Percentiles rank a stretch among this genome's conserved stretches.
These are phyloP conservation scores for Penicillium rolfsii DNA, from an alignment of 2,329 filamentous ascomycete genomes.

Conservation along the genomic window DNA sequence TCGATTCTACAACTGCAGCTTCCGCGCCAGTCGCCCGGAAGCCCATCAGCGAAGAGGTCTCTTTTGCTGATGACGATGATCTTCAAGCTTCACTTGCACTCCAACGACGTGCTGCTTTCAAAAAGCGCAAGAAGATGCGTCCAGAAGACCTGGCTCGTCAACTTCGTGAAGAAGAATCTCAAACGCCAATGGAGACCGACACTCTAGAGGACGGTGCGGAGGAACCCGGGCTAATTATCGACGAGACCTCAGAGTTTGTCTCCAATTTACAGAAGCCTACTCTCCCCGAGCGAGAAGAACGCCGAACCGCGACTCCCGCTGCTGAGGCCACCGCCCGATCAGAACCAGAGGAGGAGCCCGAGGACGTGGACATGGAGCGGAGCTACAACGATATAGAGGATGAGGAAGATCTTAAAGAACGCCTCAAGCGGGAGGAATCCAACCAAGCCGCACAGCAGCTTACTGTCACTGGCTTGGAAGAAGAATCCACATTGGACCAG, in stretches of 20 bases:
- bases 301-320: constrained; percentile 35
- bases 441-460: constrained; percentile 52
- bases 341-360: constrained; percentile 54
- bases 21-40: constrained; percentile 58
- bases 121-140: constrained; percentile 84
- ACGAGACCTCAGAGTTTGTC: constrained; percentile 94
- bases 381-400: constrained; percentile 57
- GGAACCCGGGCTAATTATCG: constrained; percentile 77
- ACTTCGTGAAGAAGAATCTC: constrained; percentile 65
- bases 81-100: constrained; percentile 81
- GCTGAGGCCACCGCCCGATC: constrained; percentile 24
- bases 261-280: constrained; percentile 75
- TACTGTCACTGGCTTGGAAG: constrained; percentile 72
- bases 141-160: constrained; percentile 87
- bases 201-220: constrained; percentile 58
- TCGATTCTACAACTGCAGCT: constrained; percentile 63
- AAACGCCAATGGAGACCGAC: constrained; percentile 62
- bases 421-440: constrained; percentile 54
- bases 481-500: constrained; percentile 76
- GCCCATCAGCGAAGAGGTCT: constrained; percentile 65
- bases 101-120: constrained; percentile 81
- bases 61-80: constrained; percentile 88
- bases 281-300: constrained; percentile 56
- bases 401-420: constrained; percentile 54
- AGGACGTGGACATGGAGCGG: constrained; percentile 58